Evolutionary conservation across 2,329 filamentous ascomycete genomes (phyloP), one percentile per base, ranked within the genome.

Genomic region (Ophiostoma himal-ulmi): DNA sequence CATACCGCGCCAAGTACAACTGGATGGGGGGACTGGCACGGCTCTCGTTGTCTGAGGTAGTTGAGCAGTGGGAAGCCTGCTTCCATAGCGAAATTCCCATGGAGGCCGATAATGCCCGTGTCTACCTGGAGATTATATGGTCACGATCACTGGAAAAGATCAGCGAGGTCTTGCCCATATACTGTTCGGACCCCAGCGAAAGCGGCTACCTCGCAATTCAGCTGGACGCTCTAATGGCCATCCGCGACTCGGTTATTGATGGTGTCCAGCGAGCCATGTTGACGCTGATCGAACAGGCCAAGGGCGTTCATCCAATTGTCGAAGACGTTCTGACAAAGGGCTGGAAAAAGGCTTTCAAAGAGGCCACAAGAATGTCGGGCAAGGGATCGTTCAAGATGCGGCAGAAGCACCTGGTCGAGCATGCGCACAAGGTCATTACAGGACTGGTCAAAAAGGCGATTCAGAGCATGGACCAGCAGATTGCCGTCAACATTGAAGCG

Each of bases 11-110:
- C 2, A 8, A 3, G 14, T 73, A 73, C 67, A 3, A 30, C 7
- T 73, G 72, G 72, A 71, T 73, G 41, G 48, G 52, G 0, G 62
- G 57, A 39, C 71, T 72, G 69, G 41, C 69, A 3, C 17, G 22
- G 8, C 3, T 67, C 3, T 68, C 71, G 5, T 17, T 72, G 1
- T 10, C 26, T 0, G 69, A 71, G 11, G 57, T 73, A 2, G 69
- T 70, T 3, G 64, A 54, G 4, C 34, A 36, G 30, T 73, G 72
- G 72, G 65, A 70, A 44, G 20, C 64, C 1, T 52, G 37, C 20
- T 67, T 73, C 11, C 37, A 64, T 7, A 34, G 22, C 30, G 60
- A 34, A 14, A 64, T 64, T 6, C 60, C 60, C 14, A 34, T n/a
- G 11, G 26, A 64, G 17, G 34, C 60, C 30, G 60, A 64, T 1